phyloP scores from a whole-genome alignment of 257 asterid species.

The Jacaranda mimosifolia region DNA sequence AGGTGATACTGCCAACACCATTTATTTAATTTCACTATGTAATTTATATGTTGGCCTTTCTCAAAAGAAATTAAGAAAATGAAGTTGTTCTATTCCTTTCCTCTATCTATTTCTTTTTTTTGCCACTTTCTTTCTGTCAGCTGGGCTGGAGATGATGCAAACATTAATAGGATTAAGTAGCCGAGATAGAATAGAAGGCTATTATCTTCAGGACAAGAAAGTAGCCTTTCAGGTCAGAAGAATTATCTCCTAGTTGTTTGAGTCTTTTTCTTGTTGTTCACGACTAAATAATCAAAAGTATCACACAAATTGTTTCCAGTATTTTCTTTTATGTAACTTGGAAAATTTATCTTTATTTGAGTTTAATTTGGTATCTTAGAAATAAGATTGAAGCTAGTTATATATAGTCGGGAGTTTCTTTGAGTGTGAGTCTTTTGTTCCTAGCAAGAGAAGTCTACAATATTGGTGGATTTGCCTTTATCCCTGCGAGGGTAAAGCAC shows the following conservation, averaged over 20 bases:
- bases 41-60: neutral
- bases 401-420: neutral
- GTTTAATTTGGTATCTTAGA: neutral
- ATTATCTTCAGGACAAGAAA: constrained; percentile 1
- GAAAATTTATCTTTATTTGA: neutral
- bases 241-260: neutral
- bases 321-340: neutral
- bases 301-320: neutral
- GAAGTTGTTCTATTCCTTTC: neutral
- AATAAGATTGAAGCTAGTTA: neutral
- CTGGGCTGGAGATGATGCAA: neutral
- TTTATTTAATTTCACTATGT: neutral
- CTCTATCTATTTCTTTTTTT: neutral
- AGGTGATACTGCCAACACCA: too few relatives aligned
- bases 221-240: neutral
- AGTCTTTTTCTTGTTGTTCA: neutral
- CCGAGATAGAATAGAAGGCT: neutral
- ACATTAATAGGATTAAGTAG: neutral
- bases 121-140: neutral
- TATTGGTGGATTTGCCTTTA: neutral
- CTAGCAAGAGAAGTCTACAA: neutral
- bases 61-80: neutral
- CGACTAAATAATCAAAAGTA: neutral
- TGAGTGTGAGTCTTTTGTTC: neutral
- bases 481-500: neutral